phyloP scores from a whole-genome alignment of 345 rosid genomes.

The Populus simonii region DNA sequence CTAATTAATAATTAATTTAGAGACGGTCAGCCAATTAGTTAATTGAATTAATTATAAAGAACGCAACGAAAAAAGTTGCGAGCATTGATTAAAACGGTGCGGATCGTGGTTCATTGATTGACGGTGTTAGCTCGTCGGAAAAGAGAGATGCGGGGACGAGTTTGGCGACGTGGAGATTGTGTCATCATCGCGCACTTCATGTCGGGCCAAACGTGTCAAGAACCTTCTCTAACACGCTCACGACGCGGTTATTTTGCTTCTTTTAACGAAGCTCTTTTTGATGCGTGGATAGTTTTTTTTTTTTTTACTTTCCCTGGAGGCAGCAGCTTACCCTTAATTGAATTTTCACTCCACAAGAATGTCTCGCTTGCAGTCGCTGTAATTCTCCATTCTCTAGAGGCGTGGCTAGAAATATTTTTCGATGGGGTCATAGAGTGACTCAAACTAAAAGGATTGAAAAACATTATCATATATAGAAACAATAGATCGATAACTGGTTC shows the following conservation, averaged over 20 bases:
- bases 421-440: too few relatives aligned
- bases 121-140: conserved; percentile 36
- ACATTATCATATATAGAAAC: too few relatives aligned
- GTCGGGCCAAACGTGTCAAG: conserved; percentile 16
- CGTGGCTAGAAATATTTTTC: too few relatives aligned
- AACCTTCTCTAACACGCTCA: conserved; percentile 20
- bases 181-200: conserved; percentile 31
- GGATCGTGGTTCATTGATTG: conserved; percentile 1
- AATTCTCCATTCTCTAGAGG: too few relatives aligned
- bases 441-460: too few relatives aligned
- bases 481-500: too few relatives aligned
- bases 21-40: neutral
- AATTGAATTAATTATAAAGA: too few relatives aligned
- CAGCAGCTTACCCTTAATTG: neutral
- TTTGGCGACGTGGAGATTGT: conserved; percentile 33
- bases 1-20: neutral
- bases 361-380: too few relatives aligned
- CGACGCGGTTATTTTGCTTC: conserved; percentile 13
- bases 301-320: neutral
- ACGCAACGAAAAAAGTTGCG: neutral
- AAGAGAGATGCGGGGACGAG: neutral
- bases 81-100: conserved; percentile 8
- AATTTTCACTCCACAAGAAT: neutral
- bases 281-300: neutral
- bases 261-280: neutral